Conservation (phyloP, 1,284 basidiomycete species). For the Irpex rosettiformis region DNA sequence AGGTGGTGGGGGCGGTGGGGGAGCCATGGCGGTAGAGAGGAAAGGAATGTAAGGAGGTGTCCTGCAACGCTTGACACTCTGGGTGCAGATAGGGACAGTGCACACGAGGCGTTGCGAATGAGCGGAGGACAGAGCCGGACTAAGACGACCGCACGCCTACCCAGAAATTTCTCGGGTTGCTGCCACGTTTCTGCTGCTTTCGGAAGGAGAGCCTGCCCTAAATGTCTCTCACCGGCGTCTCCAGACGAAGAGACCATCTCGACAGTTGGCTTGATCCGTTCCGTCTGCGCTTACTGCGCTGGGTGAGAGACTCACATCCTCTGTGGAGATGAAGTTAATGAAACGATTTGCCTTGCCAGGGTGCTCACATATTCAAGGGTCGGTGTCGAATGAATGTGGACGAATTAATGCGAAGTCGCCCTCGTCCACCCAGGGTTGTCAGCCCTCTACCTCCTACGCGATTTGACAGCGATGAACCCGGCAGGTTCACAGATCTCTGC, state of each 20-base stretch:
- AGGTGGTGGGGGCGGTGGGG: constrained; percentile 26
- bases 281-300: constrained; percentile 5
- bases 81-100: constrained; percentile 15
- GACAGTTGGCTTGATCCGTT: constrained; percentile 7
- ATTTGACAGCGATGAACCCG: not conserved
- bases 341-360: not conserved
- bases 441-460: not conserved
- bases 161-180: constrained; percentile 13
- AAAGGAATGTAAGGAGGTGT: not conserved
- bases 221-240: not conserved
- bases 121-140: constrained; percentile 10
- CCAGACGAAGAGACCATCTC: not conserved
- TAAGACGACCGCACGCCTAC: constrained; percentile 1
- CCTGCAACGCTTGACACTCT: not conserved
- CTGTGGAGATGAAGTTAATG: constrained; percentile 4
- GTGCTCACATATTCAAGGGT: not conserved
- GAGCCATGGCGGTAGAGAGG: constrained; percentile 19
- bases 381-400: not conserved
- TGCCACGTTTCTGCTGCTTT: constrained; percentile 11
- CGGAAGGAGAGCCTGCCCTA: constrained; percentile 11
- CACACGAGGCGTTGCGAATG: constrained; percentile 15
- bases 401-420: not conserved
- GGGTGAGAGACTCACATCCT: not conserved
- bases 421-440: not conserved
- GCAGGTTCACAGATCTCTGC: not conserved